phyloP scores from a whole-genome alignment of 192 early-diverging fungal species.

The Chytriomyces hyalinus region DNA sequence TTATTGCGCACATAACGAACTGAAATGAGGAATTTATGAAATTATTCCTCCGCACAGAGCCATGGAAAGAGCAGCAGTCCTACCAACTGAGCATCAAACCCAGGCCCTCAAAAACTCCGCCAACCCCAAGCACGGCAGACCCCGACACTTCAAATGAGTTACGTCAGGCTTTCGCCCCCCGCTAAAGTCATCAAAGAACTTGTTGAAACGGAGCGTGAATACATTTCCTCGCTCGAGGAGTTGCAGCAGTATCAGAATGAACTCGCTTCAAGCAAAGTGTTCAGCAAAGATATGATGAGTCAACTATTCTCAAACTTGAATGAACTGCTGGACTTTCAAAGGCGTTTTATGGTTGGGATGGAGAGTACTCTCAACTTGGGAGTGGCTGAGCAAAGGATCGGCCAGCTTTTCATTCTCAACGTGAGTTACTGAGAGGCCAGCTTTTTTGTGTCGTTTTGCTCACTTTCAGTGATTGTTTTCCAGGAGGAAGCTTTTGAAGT shows the following conservation, averaged over 20 bases:
- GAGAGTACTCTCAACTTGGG: slow-evolving; percentile 75
- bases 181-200: slow-evolving; percentile 92
- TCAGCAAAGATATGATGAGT: slow-evolving; percentile 78
- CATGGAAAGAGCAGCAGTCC: too few relatives aligned
- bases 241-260: slow-evolving; percentile 58
- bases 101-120: too few relatives aligned
- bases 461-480: not conserved
- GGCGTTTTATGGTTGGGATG: slow-evolving; percentile 88
- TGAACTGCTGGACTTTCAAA: slow-evolving; percentile 94
- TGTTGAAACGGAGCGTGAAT: slow-evolving; percentile 91
- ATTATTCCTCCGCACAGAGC: too few relatives aligned
- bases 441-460: not conserved
- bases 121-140: too few relatives aligned
- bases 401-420: slow-evolving; percentile 82
- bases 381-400: slow-evolving; percentile 85
- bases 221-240: slow-evolving; percentile 86
- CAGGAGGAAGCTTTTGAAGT: slow-evolving; percentile 59
- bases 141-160: not conserved
- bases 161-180: too few relatives aligned
- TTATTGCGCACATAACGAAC: too few relatives aligned
- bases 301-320: slow-evolving; percentile 93
- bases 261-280: slow-evolving; percentile 61
- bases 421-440: slow-evolving; percentile 25
- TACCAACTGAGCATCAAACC: too few relatives aligned
- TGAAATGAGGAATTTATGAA: too few relatives aligned